Conservation (phyloP, 768 basidiomycete species). For the Mycena epipterygia region DNA sequence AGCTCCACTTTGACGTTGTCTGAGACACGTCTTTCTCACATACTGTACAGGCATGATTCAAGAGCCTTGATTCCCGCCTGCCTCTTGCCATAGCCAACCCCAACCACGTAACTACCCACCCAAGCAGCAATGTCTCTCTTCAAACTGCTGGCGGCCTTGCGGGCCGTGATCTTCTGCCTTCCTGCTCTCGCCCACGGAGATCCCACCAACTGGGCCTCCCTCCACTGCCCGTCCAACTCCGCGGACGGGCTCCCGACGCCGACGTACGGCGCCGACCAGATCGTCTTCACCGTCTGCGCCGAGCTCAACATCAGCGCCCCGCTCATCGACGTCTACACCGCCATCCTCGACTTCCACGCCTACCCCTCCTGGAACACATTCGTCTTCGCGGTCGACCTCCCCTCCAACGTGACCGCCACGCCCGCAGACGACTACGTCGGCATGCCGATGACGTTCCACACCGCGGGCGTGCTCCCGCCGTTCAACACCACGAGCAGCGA, state of each 20-base stretch:
- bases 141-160: constrained; percentile 8
- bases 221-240: constrained; percentile 22
- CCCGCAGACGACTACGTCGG: constrained; percentile 13
- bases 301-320: constrained; percentile 24
- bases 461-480: constrained; percentile 13
- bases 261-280: constrained; percentile 16
- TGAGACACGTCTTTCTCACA: background rate
- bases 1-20: background rate
- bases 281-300: constrained; percentile 22
- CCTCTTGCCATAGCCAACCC: constrained; percentile 11
- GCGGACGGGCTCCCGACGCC: constrained; percentile 18
- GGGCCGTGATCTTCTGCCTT: constrained; percentile 1
- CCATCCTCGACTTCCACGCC: constrained; percentile 20
- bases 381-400: constrained; percentile 23
- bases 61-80: background rate
- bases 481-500: constrained; percentile 23
- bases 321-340: constrained; percentile 18
- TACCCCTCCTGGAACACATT: constrained; percentile 23
- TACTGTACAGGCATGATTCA: background rate
- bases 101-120: background rate
- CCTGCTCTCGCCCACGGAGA: constrained; percentile 7
- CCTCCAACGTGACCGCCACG: constrained; percentile 17
- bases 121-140: constrained; percentile 20
- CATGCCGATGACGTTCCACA: constrained; percentile 26
- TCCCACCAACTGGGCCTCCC: constrained; percentile 19